Evolutionary conservation across 805 yeast genomes (phyloP).

Genomic region (Candida takata): DNA sequence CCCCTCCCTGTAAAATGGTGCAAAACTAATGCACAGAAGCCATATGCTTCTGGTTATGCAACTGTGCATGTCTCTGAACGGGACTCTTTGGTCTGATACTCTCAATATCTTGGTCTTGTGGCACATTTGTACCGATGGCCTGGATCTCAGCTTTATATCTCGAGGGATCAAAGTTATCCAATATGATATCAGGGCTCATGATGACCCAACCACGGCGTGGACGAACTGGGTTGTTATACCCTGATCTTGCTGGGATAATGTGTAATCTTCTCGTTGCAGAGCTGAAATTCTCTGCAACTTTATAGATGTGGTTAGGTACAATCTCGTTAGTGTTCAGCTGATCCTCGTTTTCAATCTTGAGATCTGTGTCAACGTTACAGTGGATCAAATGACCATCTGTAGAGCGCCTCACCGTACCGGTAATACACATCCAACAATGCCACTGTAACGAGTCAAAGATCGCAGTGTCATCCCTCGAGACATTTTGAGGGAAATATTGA

Average conservation of each 20-base stretch:
- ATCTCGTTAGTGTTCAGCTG: constrained; percentile 32
- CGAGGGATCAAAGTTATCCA: constrained; percentile 57
- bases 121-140: constrained; percentile 47
- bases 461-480: constrained; percentile 34
- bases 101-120: constrained; percentile 69
- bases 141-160: constrained; percentile 38
- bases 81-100: constrained; percentile 82
- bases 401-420: constrained; percentile 87
- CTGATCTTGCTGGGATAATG: constrained; percentile 70
- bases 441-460: constrained; percentile 72
- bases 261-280: constrained; percentile 78
- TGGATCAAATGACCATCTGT: constrained; percentile 80
- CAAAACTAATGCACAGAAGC: constrained; percentile 1
- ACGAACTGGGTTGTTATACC: constrained; percentile 53
- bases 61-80: constrained; percentile 16
- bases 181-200: constrained; percentile 72
- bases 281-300: constrained; percentile 83
- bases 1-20: no score
- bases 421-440: constrained; percentile 98
- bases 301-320: constrained; percentile 72
- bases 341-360: constrained; percentile 53
- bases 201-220: constrained; percentile 88
- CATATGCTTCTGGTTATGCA: constrained; percentile 1
- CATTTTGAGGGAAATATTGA: constrained; percentile 56
- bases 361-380: constrained; percentile 88